A percentile compares a stretch with the other conserved stretches of the same genome.
phyloP scores from a whole-genome alignment of 2,329 filamentous ascomycete genomes.

The Aureobasidium sp. region DNA sequence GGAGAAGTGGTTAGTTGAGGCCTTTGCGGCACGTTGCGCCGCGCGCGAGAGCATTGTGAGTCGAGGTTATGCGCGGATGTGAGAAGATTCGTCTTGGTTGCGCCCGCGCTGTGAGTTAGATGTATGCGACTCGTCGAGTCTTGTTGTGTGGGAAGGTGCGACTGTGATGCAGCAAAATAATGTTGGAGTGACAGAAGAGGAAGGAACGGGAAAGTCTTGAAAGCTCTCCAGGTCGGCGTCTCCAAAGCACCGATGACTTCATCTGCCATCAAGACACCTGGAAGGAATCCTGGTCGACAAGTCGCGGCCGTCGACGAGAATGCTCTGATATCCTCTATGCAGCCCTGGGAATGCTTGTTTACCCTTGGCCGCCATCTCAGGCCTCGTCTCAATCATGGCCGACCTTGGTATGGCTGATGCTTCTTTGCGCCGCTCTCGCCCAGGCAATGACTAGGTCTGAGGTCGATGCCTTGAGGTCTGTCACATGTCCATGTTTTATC shows the following conservation, averaged over 20 bases:
- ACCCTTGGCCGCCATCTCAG: conserved; percentile 4
- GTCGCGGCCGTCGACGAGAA: conserved; percentile 16
- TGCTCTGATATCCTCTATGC: conserved; percentile 15
- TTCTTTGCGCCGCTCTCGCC: conserved; percentile 20
- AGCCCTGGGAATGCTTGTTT: conserved; percentile 2
- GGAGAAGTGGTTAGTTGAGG: conserved; percentile 13
- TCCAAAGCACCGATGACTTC: conserved; percentile 5
- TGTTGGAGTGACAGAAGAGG: neutral
- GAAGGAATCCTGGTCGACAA: neutral
- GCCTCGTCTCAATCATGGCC: neutral
- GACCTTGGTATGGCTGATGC: neutral
- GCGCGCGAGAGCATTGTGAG: conserved; percentile 25
- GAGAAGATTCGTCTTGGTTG: neutral
- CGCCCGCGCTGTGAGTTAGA: neutral
- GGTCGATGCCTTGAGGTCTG: conserved; percentile 30
- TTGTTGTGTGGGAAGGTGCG: neutral
- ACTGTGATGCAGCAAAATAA: neutral
- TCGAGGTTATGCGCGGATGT: neutral
- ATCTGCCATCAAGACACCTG: neutral
- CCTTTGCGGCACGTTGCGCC: conserved; percentile 19
- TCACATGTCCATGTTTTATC: neutral
- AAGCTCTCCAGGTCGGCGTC: neutral
- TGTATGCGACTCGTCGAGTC: neutral
- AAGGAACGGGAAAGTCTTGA: conserved; percentile 3
- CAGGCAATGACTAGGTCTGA: conserved; percentile 38